These are phyloP conservation scores for Dactylellina cionopaga DNA, from an alignment of 2,329 filamentous ascomycete genomes.

Conservation along the genomic window DNA sequence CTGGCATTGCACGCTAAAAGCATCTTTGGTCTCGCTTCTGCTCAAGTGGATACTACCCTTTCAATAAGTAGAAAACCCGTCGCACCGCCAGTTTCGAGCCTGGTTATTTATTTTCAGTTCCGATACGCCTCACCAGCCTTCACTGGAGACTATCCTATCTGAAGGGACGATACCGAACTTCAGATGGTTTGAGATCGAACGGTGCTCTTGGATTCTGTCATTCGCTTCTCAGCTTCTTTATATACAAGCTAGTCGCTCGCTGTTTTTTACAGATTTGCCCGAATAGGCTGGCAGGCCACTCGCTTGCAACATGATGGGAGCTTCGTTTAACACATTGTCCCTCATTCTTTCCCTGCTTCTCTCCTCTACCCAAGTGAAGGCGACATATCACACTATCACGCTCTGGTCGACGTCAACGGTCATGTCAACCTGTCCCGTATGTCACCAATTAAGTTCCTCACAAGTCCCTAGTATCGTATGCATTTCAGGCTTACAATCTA, in stretches of 20 bases:
- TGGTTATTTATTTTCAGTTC: constrained; percentile 23
- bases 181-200: constrained; percentile 49
- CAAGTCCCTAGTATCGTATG: no score
- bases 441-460: no score
- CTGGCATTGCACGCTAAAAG: constrained; percentile 37
- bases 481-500: no score
- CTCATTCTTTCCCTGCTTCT: constrained; percentile 37
- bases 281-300: constrained; percentile 34
- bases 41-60: constrained; percentile 27
- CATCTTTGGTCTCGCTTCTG: constrained; percentile 35
- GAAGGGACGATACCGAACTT: constrained; percentile 52
- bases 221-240: constrained; percentile 48
- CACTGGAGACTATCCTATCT: no score
- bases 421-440: constrained; percentile 13
- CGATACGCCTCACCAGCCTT: constrained; percentile 52
- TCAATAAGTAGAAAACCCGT: constrained; percentile 52
- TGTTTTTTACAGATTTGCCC: constrained; percentile 39
- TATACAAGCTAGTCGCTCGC: constrained; percentile 44
- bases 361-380: constrained; percentile 3
- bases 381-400: not conserved
- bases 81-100: constrained; percentile 47
- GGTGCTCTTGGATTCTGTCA: constrained; percentile 41
- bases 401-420: not conserved
- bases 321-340: constrained; percentile 34
- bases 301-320: constrained; percentile 41